Evolutionary conservation across 352 stramenopile genomes (phyloP).

Genomic region (Globisporangium uncinulatum): DNA sequence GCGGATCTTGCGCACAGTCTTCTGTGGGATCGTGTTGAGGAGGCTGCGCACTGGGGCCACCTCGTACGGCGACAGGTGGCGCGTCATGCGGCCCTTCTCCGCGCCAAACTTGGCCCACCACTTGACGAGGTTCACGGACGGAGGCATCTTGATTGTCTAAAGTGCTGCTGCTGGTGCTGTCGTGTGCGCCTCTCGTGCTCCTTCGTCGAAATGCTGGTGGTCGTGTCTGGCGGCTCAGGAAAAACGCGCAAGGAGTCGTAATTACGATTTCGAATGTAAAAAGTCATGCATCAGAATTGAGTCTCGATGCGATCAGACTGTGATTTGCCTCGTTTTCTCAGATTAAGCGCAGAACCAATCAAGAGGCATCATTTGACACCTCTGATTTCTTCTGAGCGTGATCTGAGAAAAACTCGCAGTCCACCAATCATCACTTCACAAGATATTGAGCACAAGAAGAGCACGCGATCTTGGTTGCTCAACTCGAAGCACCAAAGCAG

Average conservation of each 20-base stretch:
- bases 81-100: constrained; percentile 56
- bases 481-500: no score
- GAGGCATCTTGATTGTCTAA: constrained; percentile 27
- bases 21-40: constrained; percentile 64
- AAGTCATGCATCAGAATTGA: neutral
- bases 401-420: no score
- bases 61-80: constrained; percentile 70
- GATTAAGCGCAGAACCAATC: no score
- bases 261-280: neutral
- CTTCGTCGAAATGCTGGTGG: constrained; percentile 20
- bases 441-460: no score
- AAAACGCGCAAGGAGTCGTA: neutral
- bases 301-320: neutral
- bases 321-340: neutral
- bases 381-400: no score
- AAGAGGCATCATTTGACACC: no score
- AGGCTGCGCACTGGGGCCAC: constrained; percentile 58
- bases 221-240: neutral
- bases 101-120: constrained; percentile 71
- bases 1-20: constrained; percentile 76
- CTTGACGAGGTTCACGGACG: constrained; percentile 42
- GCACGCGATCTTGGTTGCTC: no score
- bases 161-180: constrained; percentile 7
- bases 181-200: neutral
- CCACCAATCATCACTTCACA: no score